Conservation (phyloP, 805 yeast species). For the Myxozyma udenii region DNA sequence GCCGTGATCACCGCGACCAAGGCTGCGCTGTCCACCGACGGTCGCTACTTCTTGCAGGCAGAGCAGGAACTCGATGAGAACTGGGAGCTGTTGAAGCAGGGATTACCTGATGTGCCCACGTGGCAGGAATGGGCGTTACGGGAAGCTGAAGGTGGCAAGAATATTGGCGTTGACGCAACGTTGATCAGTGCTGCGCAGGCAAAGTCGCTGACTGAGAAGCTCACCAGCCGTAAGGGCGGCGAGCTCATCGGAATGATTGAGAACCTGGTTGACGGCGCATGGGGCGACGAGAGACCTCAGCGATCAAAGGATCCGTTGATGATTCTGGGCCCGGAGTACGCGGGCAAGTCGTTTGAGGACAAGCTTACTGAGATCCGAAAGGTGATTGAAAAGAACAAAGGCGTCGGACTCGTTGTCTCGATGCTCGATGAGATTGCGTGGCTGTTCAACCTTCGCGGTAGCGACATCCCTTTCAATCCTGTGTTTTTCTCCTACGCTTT, state of each 20-base stretch:
- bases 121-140: constrained; percentile 80
- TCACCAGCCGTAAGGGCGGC: constrained; percentile 33
- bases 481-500: constrained; percentile 73
- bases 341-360: constrained; percentile 61
- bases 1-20: constrained; percentile 72
- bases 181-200: constrained; percentile 48
- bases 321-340: constrained; percentile 50
- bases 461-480: constrained; percentile 81
- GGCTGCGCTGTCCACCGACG: constrained; percentile 88
- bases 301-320: constrained; percentile 52
- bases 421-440: constrained; percentile 88
- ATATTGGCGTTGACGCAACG: constrained; percentile 81
- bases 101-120: constrained; percentile 61
- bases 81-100: constrained; percentile 82
- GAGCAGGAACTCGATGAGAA: constrained; percentile 70
- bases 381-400: constrained; percentile 36
- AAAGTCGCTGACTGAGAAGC: constrained; percentile 32
- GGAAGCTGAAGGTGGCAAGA: constrained; percentile 49
- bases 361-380: constrained; percentile 51
- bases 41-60: constrained; percentile 91
- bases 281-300: constrained; percentile 68
- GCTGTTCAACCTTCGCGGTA: constrained; percentile 80
- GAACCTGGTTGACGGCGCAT: constrained; percentile 72
- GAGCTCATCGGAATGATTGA: constrained; percentile 50
- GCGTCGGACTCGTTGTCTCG: constrained; percentile 54